Base-by-base conservation (phyloP, 2,329 filamentous ascomycete genomes). In the Ramularia endophylla region DNA sequence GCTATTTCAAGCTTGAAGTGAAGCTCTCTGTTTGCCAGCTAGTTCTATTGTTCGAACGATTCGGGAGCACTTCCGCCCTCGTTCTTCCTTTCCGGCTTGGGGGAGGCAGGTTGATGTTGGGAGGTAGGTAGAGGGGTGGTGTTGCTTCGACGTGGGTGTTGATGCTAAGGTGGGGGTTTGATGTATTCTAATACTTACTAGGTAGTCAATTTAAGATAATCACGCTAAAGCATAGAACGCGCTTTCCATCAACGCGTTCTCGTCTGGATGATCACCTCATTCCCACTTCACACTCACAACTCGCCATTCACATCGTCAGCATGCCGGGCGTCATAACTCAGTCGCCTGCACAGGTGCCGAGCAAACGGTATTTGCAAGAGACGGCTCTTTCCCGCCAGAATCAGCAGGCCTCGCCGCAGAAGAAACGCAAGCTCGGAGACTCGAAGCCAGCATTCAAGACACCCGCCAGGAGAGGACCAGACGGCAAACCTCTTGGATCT, bases 371-470 rank as follows among this genome's bases (percentile, higher is more conserved):
- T 29, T 63, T 74, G 50, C 60, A 66, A 46, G 71, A 73, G 48
- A 64, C 63, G 16, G 66, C 67, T 12, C 66, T 54, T 43, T 67
- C 66, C 32, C 65, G 66, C 44, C 61, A 61, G 27, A 73, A 72
- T 48, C 60, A 69, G 39, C 66, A 66, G 47, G 63, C 66, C 44
- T 70, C 69, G 51, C 68, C 80, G 1, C 68, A 77, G 38, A 97
- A 97, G 73, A 94, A 92, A 68, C 77, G 87, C 49, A 94, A 87
- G 66, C 73, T 94, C 45, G 86, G 92, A 58, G 62, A 65, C 41
- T 69, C 75, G 18, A 76, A 74, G 12, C 68, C 72, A 9, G 69
- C 74, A 43, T 73, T 85, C 54, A 77, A 75, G 40, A 75, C 78
- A 40, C 81, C 82, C 16, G 71, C 67, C 8, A 54, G 44, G 43